phyloP scores from a whole-genome alignment of 352 stramenopile genomes.

The Globisporangium emineosum region DNA sequence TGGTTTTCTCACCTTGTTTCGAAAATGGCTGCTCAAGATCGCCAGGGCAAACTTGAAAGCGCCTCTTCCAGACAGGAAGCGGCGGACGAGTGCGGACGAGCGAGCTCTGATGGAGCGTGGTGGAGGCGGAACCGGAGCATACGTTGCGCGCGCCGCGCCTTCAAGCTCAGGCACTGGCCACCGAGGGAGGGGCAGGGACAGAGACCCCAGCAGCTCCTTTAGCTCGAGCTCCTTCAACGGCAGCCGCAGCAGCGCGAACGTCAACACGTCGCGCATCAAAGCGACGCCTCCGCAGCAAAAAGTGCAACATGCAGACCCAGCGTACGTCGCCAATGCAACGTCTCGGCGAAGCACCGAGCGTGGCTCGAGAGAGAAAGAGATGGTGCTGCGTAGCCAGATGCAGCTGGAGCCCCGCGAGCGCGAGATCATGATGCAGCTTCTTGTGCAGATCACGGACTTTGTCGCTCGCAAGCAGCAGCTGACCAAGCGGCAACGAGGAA shows the following conservation, averaged over 20 bases:
- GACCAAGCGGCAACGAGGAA: slow-evolving; percentile 25
- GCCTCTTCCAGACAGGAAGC: slow-evolving; percentile 3
- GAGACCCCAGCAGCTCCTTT: slow-evolving; percentile 6
- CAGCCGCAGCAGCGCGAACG: slow-evolving; percentile 19
- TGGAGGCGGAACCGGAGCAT: too few species aligned
- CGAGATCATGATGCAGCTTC: slow-evolving; percentile 38
- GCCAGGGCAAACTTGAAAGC: not conserved
- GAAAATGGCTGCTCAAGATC: slow-evolving; percentile 15
- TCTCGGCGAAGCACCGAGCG: not conserved
- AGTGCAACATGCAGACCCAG: slow-evolving; percentile 1
- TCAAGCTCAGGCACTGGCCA: not conserved
- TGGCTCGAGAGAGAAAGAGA: not conserved
- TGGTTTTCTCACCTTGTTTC: slow-evolving; percentile 4
- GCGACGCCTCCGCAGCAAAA: not conserved
- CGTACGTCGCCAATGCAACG: not conserved
- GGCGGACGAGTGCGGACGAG: not conserved
- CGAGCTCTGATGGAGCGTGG: slow-evolving; percentile 4
- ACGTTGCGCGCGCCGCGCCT: not conserved
- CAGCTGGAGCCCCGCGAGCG: slow-evolving; percentile 20
- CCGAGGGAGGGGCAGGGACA: slow-evolving; percentile 1
- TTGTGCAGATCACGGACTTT: slow-evolving; percentile 54
- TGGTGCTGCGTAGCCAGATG: not conserved
- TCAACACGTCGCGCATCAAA: slow-evolving; percentile 17
- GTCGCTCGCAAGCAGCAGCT: slow-evolving; percentile 43
- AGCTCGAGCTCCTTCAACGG: slow-evolving; percentile 12